Percentiles rank a stretch among this genome's conserved stretches.
Conservation (phyloP, 352 stramenopile genomes). For the Stramenopiles sp. region DNA sequence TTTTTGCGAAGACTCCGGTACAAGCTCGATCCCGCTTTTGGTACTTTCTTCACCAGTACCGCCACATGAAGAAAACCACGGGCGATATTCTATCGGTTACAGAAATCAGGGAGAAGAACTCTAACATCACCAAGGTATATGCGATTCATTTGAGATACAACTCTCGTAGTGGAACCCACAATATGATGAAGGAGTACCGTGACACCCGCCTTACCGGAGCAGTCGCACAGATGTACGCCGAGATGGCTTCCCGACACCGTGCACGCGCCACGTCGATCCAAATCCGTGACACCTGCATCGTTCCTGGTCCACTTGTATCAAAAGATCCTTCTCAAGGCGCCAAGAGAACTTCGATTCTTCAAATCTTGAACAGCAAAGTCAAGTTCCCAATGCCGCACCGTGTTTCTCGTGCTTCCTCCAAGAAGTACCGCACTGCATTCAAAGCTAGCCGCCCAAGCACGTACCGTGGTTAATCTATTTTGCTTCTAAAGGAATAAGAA, state of each 20-base stretch:
- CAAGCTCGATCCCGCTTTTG: conserved; percentile 60
- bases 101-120: conserved; percentile 96
- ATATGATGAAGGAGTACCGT: conserved; percentile 99
- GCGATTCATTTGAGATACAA: conserved; percentile 99
- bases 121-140: conserved; percentile 96
- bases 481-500: too few relatives aligned
- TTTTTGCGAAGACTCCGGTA: conserved; percentile 32
- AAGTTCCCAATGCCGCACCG: conserved; percentile 95
- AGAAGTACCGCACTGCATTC: conserved; percentile 86
- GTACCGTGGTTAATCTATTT: conserved; percentile 81
- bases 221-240: conserved; percentile 94
- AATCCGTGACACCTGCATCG: conserved; percentile 93
- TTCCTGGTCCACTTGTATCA: conserved; percentile 37
- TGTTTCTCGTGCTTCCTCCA: conserved; percentile 67
- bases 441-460: conserved; percentile 86
- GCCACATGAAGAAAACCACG: conserved; percentile 99
- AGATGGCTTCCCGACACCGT: conserved; percentile 95
- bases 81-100: conserved; percentile 98
- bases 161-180: conserved; percentile 96
- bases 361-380: conserved; percentile 89
- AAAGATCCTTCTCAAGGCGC: conserved; percentile 50
- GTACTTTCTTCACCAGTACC: conserved; percentile 98
- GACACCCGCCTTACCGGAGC: conserved; percentile 87
- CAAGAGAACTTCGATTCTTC: conserved; percentile 82
- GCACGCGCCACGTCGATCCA: conserved; percentile 89